phyloP scores from a whole-genome alignment of 257 asterid species.

The Sherardia arvensis region DNA sequence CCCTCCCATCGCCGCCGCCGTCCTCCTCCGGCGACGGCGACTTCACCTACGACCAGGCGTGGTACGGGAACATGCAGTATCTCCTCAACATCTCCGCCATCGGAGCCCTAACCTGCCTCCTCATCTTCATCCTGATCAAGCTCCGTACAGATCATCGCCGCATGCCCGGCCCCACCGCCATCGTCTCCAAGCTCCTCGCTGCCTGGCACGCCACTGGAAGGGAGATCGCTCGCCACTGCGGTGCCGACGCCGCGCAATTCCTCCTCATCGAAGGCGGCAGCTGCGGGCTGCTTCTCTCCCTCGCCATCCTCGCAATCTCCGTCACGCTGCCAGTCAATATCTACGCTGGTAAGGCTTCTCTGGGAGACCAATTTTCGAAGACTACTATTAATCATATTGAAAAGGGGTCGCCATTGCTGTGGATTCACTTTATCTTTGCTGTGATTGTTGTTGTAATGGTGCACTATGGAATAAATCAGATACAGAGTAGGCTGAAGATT shows the following conservation, averaged over 20 bases:
- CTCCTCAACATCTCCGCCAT: conserved; percentile 81
- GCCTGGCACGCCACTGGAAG: conserved; percentile 95
- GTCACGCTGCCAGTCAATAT: conserved; percentile 73
- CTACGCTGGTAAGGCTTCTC: conserved; percentile 57
- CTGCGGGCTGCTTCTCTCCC: conserved; percentile 57
- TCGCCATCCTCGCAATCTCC: conserved; percentile 50
- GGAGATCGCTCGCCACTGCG: conserved; percentile 90
- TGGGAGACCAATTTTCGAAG: conserved; percentile 82
- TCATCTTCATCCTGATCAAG: conserved; percentile 78
- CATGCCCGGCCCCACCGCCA: conserved; percentile 80
- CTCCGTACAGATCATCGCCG: conserved; percentile 98
- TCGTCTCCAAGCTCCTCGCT: conserved; percentile 80
- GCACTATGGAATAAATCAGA: conserved; percentile 62
- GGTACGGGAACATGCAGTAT: conserved; percentile 96
- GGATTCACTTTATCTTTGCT: conserved; percentile 88
- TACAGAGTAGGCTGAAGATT: conserved; percentile 58
- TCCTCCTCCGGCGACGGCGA: conserved; percentile 37
- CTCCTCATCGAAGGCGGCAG: conserved; percentile 88
- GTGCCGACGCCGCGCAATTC: conserved; percentile 97
- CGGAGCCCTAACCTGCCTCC: conserved; percentile 83
- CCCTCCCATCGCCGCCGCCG: conserved; percentile 47
- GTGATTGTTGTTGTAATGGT: conserved; percentile 69
- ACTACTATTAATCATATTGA: conserved; percentile 73
- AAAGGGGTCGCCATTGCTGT: conserved; percentile 81
- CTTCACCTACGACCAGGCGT: conserved; percentile 43